Conservation (phyloP, 345 rosid genomes). For the Gynandropsis gynandra region DNA sequence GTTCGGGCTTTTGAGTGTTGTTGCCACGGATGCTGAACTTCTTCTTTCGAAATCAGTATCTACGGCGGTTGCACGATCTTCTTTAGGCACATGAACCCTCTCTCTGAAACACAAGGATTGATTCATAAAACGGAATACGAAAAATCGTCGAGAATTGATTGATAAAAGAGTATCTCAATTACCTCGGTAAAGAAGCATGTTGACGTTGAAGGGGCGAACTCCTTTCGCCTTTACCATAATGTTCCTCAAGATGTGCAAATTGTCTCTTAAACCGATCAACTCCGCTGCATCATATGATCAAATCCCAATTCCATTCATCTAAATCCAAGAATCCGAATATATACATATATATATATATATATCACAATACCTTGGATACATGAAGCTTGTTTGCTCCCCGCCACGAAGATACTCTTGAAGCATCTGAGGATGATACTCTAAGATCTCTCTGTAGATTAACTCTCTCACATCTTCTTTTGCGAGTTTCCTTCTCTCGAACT, state of each 20-base stretch:
- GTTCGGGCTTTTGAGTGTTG: slow-evolving; percentile 43
- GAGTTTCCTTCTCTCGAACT: no score
- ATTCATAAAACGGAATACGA: slow-evolving; percentile 8
- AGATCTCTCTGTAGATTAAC: slow-evolving; percentile 90
- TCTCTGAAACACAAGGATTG: slow-evolving; percentile 40
- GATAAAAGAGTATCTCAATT: not conserved
- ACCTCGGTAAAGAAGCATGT: slow-evolving; percentile 97
- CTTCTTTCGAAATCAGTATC: slow-evolving; percentile 37
- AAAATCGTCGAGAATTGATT: not conserved
- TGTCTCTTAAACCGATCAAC: slow-evolving; percentile 98
- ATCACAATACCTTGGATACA: slow-evolving; percentile 75
- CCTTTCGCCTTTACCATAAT: slow-evolving; percentile 73
- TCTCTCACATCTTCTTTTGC: slow-evolving; percentile 92
- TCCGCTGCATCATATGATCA: slow-evolving; percentile 43
- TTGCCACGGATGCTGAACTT: slow-evolving; percentile 42
- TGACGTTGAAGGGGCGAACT: slow-evolving; percentile 74
- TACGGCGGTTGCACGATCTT: slow-evolving; percentile 26
- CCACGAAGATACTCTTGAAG: slow-evolving; percentile 88
- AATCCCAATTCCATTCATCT: not conserved
- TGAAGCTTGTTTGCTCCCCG: slow-evolving; percentile 92
- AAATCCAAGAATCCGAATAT: no score
- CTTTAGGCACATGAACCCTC: slow-evolving; percentile 70
- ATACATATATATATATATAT: no score
- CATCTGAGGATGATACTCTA: slow-evolving; percentile 98
- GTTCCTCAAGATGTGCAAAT: slow-evolving; percentile 96